Evolutionary conservation across 2,329 filamentous ascomycete species (phyloP), one percentile per base, ranked within the genome.

Genomic region (Fusarium cicatricum): DNA sequence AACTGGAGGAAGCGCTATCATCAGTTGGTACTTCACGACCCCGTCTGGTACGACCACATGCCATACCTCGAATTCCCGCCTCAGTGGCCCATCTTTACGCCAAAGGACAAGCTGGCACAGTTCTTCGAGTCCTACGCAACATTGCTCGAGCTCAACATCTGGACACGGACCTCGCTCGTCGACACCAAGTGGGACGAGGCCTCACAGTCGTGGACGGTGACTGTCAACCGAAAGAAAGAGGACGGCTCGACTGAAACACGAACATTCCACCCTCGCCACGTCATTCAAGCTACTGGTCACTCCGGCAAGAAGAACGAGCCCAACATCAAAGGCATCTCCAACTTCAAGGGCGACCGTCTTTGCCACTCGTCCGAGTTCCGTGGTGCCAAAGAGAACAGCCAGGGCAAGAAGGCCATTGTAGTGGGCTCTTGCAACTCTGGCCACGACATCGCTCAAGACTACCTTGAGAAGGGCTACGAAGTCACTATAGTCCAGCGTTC

Each of bases 401-500:
- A 77, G 15, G 81, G 81, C 1, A 87, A 86, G 68, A 87, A 83
- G 56, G 87, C 84, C 0, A 74, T 90, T 2, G 82, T 91, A 0
- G 78, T 91, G 0, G 89, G 88, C 2, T 86, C 84, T 2, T 89
- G 87, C 71, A 90, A 90, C 71, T 89, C 85, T 0, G 85, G 79
- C 6, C 86, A 89, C 63, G 88, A 90, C 59, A 90, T 90, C 50
- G 83, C 85, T 0, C 87, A 90, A 52, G 85, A 90, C 58, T 90
- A 82, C 64, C 79, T 83, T 31, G 86, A 90, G 63, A 84, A 85
- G 43, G 89, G 88, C 0, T 87, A 86, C 58, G 77, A 84, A 3
- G 83, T 90, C 2, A 91, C 88, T 0, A 87, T 91, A 71, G 80
- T 91, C 0, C 89, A 91, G 72, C 82, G 89, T 4, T 85, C 83